Conservation (phyloP, 352 stramenopile species). For the Phytophthora nicotianae region DNA sequence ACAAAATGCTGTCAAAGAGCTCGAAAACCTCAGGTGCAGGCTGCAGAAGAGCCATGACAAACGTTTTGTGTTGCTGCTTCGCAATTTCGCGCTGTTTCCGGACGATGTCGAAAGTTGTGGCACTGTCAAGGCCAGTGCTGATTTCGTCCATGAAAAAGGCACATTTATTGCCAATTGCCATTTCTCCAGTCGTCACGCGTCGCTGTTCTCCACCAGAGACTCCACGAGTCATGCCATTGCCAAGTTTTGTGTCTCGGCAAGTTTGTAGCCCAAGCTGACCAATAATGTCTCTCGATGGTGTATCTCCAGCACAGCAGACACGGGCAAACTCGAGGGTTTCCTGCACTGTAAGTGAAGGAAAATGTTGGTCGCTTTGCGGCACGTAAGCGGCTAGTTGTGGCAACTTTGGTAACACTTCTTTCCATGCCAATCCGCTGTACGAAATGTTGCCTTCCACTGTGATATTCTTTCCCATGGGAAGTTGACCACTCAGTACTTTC, state of each 20-base stretch:
- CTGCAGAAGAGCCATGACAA: conserved; percentile 74
- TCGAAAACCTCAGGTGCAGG: conserved; percentile 88
- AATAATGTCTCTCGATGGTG: conserved; percentile 33
- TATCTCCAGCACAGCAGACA: conserved; percentile 36
- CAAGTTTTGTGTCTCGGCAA: conserved; percentile 56
- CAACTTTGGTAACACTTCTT: conserved; percentile 28
- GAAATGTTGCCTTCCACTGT: conserved; percentile 28
- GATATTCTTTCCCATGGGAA: conserved; percentile 39
- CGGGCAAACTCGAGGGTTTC: conserved; percentile 81
- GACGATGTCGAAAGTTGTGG: conserved; percentile 37
- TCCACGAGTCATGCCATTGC: conserved; percentile 47
- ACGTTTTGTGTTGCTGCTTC: conserved; percentile 25
- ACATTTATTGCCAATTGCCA: conserved; percentile 5
- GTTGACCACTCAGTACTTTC: conserved; percentile 41
- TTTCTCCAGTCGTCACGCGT: conserved; percentile 8
- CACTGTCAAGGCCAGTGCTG: conserved; percentile 13
- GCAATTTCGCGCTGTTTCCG: conserved; percentile 45
- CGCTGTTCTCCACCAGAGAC: conserved; percentile 48
- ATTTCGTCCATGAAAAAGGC: conserved; percentile 7
- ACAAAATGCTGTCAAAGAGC: conserved; percentile 60
- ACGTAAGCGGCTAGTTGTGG: conserved; percentile 44
- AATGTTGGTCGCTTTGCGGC: conserved; percentile 70
- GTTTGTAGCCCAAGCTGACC: conserved; percentile 34
- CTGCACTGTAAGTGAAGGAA: conserved; percentile 83
- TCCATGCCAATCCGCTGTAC: conserved; percentile 34